Evolutionary conservation across 768 basidiomycete species (phyloP), one percentile per base, ranked within the genome.

Genomic region (Cystofilobasidium ferigula): DNA sequence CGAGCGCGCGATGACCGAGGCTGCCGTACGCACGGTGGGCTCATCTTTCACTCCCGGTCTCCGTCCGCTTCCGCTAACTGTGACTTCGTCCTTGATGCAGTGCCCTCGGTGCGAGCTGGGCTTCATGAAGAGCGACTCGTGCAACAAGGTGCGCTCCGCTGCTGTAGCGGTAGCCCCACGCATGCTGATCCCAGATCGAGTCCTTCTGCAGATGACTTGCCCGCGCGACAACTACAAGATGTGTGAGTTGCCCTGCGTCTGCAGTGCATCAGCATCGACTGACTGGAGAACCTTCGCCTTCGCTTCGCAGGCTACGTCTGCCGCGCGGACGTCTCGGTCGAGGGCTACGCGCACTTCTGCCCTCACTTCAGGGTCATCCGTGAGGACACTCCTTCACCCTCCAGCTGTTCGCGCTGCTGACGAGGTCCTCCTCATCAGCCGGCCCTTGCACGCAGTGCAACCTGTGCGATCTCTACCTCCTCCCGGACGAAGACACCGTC

Each of bases 261-360:
- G 9, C 9, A 40, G 38, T 16, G 13, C 8, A 13, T 7, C 24
- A 48, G 45, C 45, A n/a, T n/a, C 45, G 22, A 7, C 45, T 58
- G 36, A 34, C 45, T 43, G 24, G 30, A 36, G 16, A 18, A 1
- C 35, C 10, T 53, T 35, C 45, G 12, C 51, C n/a, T n/a, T 42
- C 48, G 30, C 30, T 18, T 57, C 26, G 26, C 35, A 57, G 51
- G 62, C 59, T 68, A 68, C 54, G 48, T 68, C 32, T 68, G 67
- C 36, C 67, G 67, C 42, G 61, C 67, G 3, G 54, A 68, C 57
- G 38, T 68, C 24, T 36, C n/a, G 13, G 43, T 36, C 1, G 67
- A 68, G 35, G 67, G 67, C 20, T 68, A 68, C 34, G 43, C 48
- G 4, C 67, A 68, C 47, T 68, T 68, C 67, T 68, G 67, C 47